A percentile compares a stretch with the other conserved stretches of the same genome.
These are phyloP conservation scores for Chaetomiaceae sp. DNA, from an alignment of 2,329 filamentous ascomycete species.

Conservation along the genomic window DNA sequence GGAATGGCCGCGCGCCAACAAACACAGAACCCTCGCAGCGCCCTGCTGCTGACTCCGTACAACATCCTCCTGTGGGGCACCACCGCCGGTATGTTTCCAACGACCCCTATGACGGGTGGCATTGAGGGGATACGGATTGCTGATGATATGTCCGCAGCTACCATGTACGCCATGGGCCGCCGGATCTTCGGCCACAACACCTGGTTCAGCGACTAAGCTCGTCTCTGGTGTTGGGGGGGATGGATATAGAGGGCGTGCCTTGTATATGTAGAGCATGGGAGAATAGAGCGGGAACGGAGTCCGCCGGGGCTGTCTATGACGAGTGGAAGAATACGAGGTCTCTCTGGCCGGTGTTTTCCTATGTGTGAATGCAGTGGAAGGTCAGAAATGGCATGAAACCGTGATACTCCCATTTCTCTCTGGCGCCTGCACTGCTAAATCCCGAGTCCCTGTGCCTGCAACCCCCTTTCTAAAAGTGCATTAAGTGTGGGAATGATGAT, in stretches of 20 bases:
- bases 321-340: not conserved
- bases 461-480: slow-evolving; percentile 23
- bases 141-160: slow-evolving; percentile 35
- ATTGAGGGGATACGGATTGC: not conserved
- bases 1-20: slow-evolving; percentile 20
- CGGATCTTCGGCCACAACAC: slow-evolving; percentile 75
- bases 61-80: slow-evolving; percentile 59
- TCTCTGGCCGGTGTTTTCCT: slow-evolving; percentile 6
- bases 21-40: slow-evolving; percentile 59
- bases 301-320: not conserved
- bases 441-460: slow-evolving; percentile 13
- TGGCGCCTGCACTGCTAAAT: slow-evolving; percentile 17
- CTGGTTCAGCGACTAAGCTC: slow-evolving; percentile 58
- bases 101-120: not conserved
- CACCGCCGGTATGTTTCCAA: slow-evolving; percentile 50
- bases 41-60: slow-evolving; percentile 64
- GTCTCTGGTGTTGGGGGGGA: not conserved
- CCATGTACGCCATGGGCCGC: slow-evolving; percentile 69
- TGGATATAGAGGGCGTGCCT: not conserved
- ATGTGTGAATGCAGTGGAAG: slow-evolving; percentile 2
- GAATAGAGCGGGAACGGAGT: slow-evolving; percentile 1
- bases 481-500: slow-evolving; percentile 9
- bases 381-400: not conserved
- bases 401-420: slow-evolving; percentile 10
- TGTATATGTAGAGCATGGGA: slow-evolving; percentile 21